Percentiles rank a stretch among this genome's conserved stretches.
Conservation (phyloP, 768 basidiomycete genomes). For the Mrakia hoshinonis region DNA sequence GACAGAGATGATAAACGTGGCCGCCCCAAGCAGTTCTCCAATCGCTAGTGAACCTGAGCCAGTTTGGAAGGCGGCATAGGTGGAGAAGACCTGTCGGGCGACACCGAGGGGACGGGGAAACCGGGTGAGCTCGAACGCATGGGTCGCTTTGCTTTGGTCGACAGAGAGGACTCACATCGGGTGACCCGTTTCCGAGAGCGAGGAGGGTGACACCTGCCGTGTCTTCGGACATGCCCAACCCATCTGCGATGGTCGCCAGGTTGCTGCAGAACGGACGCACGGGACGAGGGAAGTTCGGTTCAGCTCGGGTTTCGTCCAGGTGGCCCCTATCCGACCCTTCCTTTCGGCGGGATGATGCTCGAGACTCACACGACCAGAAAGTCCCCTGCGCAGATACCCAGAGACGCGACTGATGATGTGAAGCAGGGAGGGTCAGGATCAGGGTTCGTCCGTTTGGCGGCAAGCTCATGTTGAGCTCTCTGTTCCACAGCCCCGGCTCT, state of each 20-base stretch:
- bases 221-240: constrained; percentile 81
- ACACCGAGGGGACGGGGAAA: neutral
- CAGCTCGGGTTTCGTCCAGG: constrained; percentile 57
- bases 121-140: neutral
- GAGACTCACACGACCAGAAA: constrained; percentile 71
- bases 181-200: constrained; percentile 58
- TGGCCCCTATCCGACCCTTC: neutral
- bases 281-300: constrained; percentile 68
- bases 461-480: neutral
- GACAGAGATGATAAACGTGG: constrained; percentile 88
- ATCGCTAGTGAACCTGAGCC: constrained; percentile 82
- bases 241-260: constrained; percentile 73
- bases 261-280: constrained; percentile 66
- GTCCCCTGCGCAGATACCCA: constrained; percentile 29
- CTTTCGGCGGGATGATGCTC: no score
- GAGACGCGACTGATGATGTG: constrained; percentile 6
- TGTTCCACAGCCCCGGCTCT: no score
- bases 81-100: constrained; percentile 45
- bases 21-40: constrained; percentile 90
- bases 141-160: neutral
- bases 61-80: constrained; percentile 81
- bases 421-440: no score
- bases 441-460: neutral
- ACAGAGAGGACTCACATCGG: constrained; percentile 6
- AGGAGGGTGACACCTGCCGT: constrained; percentile 94